Conservation (phyloP, 306 rosid genomes). For the Alnus glutinosa region DNA sequence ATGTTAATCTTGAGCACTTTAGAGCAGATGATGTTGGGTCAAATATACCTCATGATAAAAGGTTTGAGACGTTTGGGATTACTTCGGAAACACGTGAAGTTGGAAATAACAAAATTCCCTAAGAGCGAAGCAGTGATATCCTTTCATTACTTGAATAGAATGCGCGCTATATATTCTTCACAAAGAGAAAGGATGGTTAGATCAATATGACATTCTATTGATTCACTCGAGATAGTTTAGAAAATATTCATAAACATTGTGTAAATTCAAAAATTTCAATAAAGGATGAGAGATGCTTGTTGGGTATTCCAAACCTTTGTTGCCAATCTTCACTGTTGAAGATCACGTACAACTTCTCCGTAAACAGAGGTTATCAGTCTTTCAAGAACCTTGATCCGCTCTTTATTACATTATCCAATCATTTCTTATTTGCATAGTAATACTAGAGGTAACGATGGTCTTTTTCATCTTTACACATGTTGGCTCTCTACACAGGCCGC, state of each 20-base stretch:
- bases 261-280: too few species aligned
- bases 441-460: too few species aligned
- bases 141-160: neutral
- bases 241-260: too few species aligned
- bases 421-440: too few species aligned
- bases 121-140: neutral
- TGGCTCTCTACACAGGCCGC: too few species aligned
- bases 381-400: too few species aligned
- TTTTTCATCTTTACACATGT: too few species aligned
- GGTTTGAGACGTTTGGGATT: neutral
- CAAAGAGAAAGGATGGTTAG: neutral
- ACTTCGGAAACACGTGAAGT: neutral
- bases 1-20: neutral
- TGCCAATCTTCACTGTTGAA: neutral
- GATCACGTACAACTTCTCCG: neutral
- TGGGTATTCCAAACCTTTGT: neutral
- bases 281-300: neutral
- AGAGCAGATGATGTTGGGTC: neutral
- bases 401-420: too few species aligned
- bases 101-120: neutral
- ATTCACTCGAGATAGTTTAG: neutral
- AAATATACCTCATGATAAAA: too few species aligned
- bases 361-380: neutral
- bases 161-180: neutral
- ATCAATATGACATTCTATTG: neutral